Conservation (phyloP, 768 basidiomycete species). For the Suillus cothurnatus region DNA sequence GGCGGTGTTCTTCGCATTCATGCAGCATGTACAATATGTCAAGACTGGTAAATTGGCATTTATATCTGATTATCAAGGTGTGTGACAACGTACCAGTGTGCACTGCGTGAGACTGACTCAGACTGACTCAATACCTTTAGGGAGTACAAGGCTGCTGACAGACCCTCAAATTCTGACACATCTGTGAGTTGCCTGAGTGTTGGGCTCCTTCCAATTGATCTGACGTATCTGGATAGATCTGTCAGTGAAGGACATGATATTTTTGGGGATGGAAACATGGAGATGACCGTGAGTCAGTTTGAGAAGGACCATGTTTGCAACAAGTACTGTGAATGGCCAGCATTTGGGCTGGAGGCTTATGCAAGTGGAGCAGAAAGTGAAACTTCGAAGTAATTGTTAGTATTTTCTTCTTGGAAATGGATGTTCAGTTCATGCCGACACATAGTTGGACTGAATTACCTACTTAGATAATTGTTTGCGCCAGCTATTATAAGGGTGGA, state of each 20-base stretch:
- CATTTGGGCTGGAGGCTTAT: conserved; percentile 10
- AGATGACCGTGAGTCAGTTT: conserved; percentile 9
- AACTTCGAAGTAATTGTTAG: not conserved
- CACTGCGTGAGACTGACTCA: not conserved
- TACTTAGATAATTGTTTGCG: no score
- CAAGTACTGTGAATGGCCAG: conserved; percentile 15
- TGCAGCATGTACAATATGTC: conserved; percentile 16
- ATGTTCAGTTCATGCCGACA: no score
- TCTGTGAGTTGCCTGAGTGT: not conserved
- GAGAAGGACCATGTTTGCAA: conserved; percentile 14
- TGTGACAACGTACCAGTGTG: not conserved
- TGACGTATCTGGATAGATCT: not conserved
- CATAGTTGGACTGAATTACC: no score
- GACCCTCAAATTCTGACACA: conserved; percentile 1
- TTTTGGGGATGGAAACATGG: conserved; percentile 15
- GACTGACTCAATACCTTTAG: not conserved
- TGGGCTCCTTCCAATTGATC: not conserved
- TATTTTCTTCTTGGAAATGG: not conserved
- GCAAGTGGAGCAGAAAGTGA: not conserved
- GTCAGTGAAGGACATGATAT: not conserved
- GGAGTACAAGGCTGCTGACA: not conserved
- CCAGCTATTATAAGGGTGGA: no score
- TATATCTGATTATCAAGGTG: conserved; percentile 16
- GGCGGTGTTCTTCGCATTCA: conserved; percentile 12
- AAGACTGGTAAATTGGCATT: conserved; percentile 9